Base-by-base conservation (phyloP, 1,284 basidiomycete genomes). In the Fomes fomentarius region DNA sequence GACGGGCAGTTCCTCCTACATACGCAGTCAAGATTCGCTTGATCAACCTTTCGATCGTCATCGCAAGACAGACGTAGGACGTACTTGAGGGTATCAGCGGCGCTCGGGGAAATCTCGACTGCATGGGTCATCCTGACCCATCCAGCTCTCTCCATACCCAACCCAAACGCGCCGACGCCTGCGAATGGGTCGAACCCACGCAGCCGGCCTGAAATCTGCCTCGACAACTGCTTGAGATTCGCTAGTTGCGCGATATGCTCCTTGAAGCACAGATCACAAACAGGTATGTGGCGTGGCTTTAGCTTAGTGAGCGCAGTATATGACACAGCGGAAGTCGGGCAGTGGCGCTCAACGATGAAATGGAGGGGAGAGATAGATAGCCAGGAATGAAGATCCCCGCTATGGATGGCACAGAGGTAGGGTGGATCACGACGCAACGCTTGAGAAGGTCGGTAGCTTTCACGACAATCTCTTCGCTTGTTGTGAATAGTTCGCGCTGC, bases 31-130 rank as follows among this genome's bases (percentile, higher is more conserved):
- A n/a, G n/a, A n/a, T n/a, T n/a, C n/a, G n/a, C n/a, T n/a, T n/a
- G n/a, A n/a, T n/a, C n/a, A n/a, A n/a, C n/a, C n/a, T n/a, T n/a
- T n/a, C n/a, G n/a, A n/a, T n/a, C n/a, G n/a, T n/a, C n/a, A n/a
- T n/a, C n/a, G n/a, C n/a, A n/a, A n/a, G n/a, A n/a, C n/a, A n/a
- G n/a, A n/a, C n/a, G 17, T 10, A 39, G 35, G 48, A 48, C 12
- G 53, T 61, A 87, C 88, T 69, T 71, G 17, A 85, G 68, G 1
- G 89, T 89, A 52, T 71, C 69, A 0, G 85, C 84, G n/a, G 89
- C 85, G 63, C 85, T 89, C 0, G 87, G 85, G 31, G 79, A 74
- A 25, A 89, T 83, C 60, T 91, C 89, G 33, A 89, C 69, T 0
- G 84, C 79, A 72, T 89, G 83, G 0, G 81, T 84, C 2, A 87